phyloP scores from a whole-genome alignment of 1,139 yeast genomes.

The Groenewaldozyma sp. region DNA sequence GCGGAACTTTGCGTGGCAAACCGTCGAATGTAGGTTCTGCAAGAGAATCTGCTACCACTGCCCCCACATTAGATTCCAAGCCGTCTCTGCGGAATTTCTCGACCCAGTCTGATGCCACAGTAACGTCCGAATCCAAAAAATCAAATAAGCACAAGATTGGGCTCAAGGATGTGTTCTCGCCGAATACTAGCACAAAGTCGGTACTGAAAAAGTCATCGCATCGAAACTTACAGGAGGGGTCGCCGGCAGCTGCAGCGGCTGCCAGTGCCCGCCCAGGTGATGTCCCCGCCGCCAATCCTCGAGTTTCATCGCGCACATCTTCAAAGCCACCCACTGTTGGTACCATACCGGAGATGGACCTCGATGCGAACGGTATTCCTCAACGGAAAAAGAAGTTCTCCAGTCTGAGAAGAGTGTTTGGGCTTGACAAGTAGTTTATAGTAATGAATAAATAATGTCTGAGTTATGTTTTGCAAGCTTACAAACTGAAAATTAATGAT shows the following conservation, averaged over 20 bases:
- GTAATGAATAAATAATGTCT: neutral
- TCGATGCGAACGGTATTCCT: neutral
- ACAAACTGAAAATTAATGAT: no score
- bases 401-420: constrained; percentile 23
- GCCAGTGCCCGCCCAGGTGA: neutral
- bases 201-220: constrained; percentile 16
- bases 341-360: neutral
- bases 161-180: constrained; percentile 24
- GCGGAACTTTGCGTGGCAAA: no score
- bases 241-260: neutral
- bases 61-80: no score
- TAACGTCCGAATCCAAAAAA: no score
- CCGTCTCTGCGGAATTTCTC: no score
- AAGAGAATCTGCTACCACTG: no score
- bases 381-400: constrained; percentile 24
- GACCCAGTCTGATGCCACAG: no score
- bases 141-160: neutral
- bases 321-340: neutral
- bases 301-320: neutral
- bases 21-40: no score
- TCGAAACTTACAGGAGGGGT: no score
- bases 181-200: constrained; percentile 22
- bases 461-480: neutral
- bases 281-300: neutral
- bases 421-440: constrained; percentile 13